Evolutionary conservation across 208 protist genomes (phyloP).

Genomic region (Polymyxa betae): DNA sequence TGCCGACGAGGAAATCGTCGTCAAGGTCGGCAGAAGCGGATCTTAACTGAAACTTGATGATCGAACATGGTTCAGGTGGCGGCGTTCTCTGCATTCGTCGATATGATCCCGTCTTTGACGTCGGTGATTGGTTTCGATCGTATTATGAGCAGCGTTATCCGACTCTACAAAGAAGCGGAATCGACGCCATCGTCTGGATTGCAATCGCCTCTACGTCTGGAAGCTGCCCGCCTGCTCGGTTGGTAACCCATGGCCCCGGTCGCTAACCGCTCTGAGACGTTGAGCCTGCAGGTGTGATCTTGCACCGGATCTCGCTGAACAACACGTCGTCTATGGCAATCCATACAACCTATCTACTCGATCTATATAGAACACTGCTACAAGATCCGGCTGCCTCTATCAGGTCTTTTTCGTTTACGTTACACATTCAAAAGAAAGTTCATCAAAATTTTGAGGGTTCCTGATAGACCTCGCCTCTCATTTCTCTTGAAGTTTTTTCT

Average conservation of each 20-base stretch:
- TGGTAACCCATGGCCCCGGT: not conserved
- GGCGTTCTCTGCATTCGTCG: not conserved
- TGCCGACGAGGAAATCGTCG: conserved; percentile 16
- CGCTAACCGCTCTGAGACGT: too few species aligned
- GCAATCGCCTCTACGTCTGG: not conserved
- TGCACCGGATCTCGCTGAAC: not conserved
- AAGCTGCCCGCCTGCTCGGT: not conserved
- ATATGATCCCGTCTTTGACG: not conserved
- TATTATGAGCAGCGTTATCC: conserved; percentile 16
- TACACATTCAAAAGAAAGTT: too few species aligned
- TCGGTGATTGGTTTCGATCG: not conserved
- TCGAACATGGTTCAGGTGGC: conserved; percentile 4
- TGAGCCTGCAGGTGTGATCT: not conserved
- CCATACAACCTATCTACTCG: not conserved
- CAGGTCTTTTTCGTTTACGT: not conserved
- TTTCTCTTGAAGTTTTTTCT: not conserved
- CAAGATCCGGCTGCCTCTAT: not conserved
- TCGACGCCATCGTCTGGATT: not conserved
- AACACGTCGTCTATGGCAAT: not conserved
- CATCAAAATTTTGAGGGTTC: too few species aligned
- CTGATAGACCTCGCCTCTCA: not conserved
- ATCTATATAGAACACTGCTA: not conserved
- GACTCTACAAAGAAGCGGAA: not conserved
- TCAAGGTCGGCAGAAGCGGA: conserved; percentile 11
- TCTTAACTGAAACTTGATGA: not conserved